Evolutionary conservation across 2,329 filamentous ascomycete species (phyloP), one percentile per base, ranked within the genome.

Genomic region (Aspergillus pseudonomiae): DNA sequence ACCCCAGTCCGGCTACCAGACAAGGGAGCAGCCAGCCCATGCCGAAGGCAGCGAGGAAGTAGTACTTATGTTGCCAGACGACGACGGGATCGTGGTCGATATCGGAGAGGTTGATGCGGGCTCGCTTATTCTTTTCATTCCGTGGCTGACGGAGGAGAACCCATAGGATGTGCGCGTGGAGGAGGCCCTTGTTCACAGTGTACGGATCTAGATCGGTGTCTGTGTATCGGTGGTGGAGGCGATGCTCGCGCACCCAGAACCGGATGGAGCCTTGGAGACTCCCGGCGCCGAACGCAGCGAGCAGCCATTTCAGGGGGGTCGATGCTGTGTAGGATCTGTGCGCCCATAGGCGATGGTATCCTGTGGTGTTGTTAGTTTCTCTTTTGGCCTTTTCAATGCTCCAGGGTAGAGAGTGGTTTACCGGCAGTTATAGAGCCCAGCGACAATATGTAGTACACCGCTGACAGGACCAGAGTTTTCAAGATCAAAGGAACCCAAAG

Each of bases 1-100:
- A 96, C 74, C 87, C 84, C 43, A 94, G 81, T 67, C 92, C 91
- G 72, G 89, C 88, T 65, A 94, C 87, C 30, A 92, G 68, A 62
- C 86, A 89, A 34, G 92, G 92, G 79, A 94, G 87, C 73, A 90
- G 76, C 60, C 94, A 82, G 62, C 88, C 91, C 89, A 59, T 65
- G 11, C 36, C n/a, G 1, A 63, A 16, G 10, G 28, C 53, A 12
- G 53, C 12, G 6, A 45, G 21, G 9, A 54, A 48, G 39, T 63
- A 65, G 57, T 65, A 39, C 26, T 43, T 21, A 28, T 50, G 32
- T 30, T 65, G 63, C 26, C 19, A 57, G 16, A 7, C n/a, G 11
- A 65, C 57, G 32, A 63, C 30, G 6, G 53, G 36, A 26, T 63
- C 60, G 16, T 34, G 39, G 21, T 57, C 26, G 6, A 63, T 32